Conservation (phyloP, 2,329 filamentous ascomycete genomes). For the Magnaporthiopsis rhizophila region DNA sequence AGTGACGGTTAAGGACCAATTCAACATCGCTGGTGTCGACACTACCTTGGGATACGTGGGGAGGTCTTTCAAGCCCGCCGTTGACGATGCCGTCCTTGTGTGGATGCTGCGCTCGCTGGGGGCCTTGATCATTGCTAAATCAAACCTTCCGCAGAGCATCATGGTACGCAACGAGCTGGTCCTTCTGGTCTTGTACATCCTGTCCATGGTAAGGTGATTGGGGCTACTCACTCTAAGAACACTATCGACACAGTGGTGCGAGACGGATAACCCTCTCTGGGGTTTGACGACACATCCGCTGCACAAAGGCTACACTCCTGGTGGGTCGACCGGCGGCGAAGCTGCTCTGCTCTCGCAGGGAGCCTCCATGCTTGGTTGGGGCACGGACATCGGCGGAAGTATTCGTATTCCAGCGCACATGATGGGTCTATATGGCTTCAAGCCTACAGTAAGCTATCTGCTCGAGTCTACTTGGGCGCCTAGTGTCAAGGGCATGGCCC, state of each 20-base stretch:
- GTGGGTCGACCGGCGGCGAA: conserved; percentile 30
- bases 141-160: conserved; percentile 21
- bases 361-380: conserved; percentile 25
- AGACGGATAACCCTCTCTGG: conserved; percentile 27
- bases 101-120: conserved; percentile 19
- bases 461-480: conserved; percentile 24
- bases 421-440: conserved; percentile 40
- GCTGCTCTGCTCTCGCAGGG: conserved; percentile 25
- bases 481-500: background rate
- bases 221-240: background rate
- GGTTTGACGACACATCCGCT: conserved; percentile 26
- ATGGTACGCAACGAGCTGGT: conserved; percentile 1
- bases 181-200: background rate
- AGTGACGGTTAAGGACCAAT: conserved; percentile 30
- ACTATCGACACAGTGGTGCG: conserved; percentile 8
- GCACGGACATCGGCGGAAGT: conserved; percentile 25
- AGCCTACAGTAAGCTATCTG: conserved; percentile 30
- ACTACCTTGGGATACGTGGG: conserved; percentile 19
- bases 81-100: conserved; percentile 8
- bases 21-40: conserved; percentile 21
- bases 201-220: background rate
- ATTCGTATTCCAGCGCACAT: conserved; percentile 19
- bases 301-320: conserved; percentile 24
- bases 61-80: conserved; percentile 1
- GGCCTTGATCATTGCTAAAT: conserved; percentile 18